Percentiles rank a stretch among this genome's conserved stretches.
Conservation (phyloP, 2,329 filamentous ascomycete species). For the Hymenoscyphus fraxineus region DNA sequence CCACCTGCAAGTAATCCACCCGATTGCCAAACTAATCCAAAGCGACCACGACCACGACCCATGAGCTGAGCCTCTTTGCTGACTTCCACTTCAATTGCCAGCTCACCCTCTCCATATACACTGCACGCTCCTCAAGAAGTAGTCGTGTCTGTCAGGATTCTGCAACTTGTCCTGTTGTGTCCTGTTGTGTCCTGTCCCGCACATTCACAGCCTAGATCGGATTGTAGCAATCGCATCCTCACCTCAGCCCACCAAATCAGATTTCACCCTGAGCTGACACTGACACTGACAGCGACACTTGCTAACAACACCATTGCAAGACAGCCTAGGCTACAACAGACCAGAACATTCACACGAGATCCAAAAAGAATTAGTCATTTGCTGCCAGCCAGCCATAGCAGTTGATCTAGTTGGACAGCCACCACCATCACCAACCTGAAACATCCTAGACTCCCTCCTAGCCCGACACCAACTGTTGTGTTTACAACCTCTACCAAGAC, state of each 20-base stretch:
- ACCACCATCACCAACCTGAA: not conserved
- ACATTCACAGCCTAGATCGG: not conserved
- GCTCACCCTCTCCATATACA: not conserved
- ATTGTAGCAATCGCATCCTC: not conserved
- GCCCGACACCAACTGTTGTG: not conserved
- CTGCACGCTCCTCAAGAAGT: not conserved
- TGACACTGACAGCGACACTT: not conserved
- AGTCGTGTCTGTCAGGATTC: not conserved
- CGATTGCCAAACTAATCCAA: not conserved
- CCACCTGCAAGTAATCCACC: not conserved
- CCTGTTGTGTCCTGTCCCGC: not conserved
- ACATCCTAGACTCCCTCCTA: not conserved
- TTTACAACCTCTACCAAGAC: not conserved
- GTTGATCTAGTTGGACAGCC: not conserved
- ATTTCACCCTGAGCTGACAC: not conserved
- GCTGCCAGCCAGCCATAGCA: not conserved
- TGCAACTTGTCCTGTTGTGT: not conserved
- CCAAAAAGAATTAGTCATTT: not conserved
- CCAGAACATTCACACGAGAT: not conserved
- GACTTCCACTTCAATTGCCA: not conserved
- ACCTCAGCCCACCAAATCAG: not conserved
- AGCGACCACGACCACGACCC: not conserved
- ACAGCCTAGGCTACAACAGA: not conserved
- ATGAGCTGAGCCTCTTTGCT: conserved; percentile 1
- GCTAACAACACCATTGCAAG: not conserved